Evolutionary conservation across 2,329 filamentous ascomycete species (phyloP), one percentile per base, ranked within the genome.

Genomic region (Claviceps sp.): DNA sequence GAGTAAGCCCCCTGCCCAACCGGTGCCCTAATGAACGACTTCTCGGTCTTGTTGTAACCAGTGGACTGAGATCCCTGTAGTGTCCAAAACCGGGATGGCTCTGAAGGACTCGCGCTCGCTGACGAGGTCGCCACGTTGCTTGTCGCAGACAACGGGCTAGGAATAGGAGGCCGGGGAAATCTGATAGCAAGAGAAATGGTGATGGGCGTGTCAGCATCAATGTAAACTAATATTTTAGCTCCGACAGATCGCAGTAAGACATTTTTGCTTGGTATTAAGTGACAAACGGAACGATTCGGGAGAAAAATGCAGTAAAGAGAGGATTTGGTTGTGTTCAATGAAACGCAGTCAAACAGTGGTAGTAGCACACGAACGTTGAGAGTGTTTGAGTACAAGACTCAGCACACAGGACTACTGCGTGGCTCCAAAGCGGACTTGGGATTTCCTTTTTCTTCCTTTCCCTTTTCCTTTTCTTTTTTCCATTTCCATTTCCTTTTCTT

Each of bases 81-180:
- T 44, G 45, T 53, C 44, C 55, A 50, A 47, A 56, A 57, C 56
- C 58, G 60, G 39, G 56, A 49, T 30, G 48, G 52, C 38, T 57
- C 59, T 51, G 55, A 57, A 46, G 70, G 68, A 57, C 68, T 73
- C 50, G 70, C 63, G 58, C 64, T 72, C 55, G 69, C 63, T 50
- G 72, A 67, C 55, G 68, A 67, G 60, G 71, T 73, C 48, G 70
- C 64, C 51, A 69, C 66, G 53, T 58, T 66, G 60, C 65, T 72
- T 54, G 69, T 71, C 52, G 70, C 69, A 54, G 60, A 77, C 47
- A 78, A 66, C 57, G 76, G 75, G 59, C 75, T 78, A 45, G 75
- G 73, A 55, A 71, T 66, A 52, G 69, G 63, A 61, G 69, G 73
- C 62, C 72, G 68, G 58, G 67, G 69, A 50, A 71, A 74, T 71